Evolutionary conservation across 176 grass and related monocot genomes (phyloP), one percentile per base, ranked within the genome.

Genomic region (Oryza meridionalis): DNA sequence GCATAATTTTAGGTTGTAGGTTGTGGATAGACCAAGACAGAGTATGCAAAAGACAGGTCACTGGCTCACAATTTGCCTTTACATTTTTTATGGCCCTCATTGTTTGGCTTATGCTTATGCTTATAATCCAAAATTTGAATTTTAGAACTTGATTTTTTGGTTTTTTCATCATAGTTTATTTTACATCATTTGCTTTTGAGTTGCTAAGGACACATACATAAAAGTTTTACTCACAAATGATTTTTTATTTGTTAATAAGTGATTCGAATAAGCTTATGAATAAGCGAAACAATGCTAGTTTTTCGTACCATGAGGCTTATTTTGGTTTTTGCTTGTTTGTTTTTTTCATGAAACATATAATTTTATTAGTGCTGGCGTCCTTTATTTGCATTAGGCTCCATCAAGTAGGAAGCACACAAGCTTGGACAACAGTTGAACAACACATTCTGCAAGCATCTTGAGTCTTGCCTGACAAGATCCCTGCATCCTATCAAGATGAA

Each of bases 401-500:
- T 19, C 38, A 26, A 67, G 62, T 31, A 67, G 62, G n/a, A 19
- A 38, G 2, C 2, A n/a, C 55, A n/a, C 63, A 84, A 69, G 8
- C 21, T 38, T 43, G 24, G 22, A 25, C 50, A 25, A 35, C 61
- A 67, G 19, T 42, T 5, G 45, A 69, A 5, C 70, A 49, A 24
- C 24, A 82, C 69, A 73, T 14, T 55, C 51, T 38, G 25, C 37
- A 29, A 69, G 7, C 64, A 77, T 59, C 9, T 27, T 37, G 21
- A 17, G 5, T 53, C n/a, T 24, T 53, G 29, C 45, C 15, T 67
- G 64, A 22, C 64, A 58, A 26, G 21, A 6, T 69, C 27, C 31
- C 31, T n/a, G 64, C 47, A 58, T 77, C 64, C 15, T n/a, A 8
- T 14, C 75, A 74, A 27, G 9, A n/a, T 69, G 73, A 69, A 68